Percentiles rank a stretch among this genome's conserved stretches.
Evolutionary conservation across 305 asterid species (phyloP).

Genomic region (Andrographis paniculata): DNA sequence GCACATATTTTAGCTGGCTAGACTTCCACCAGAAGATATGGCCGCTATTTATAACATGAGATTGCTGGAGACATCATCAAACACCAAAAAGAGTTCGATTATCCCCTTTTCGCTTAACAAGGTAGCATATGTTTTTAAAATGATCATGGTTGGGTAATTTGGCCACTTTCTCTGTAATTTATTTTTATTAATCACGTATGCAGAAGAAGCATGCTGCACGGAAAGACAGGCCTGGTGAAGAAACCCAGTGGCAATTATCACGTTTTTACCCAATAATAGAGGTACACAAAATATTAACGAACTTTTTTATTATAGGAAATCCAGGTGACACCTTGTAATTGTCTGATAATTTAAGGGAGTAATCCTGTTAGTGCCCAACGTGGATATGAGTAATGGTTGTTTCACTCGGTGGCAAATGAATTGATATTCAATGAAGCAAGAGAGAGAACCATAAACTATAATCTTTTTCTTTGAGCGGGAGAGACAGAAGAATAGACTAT

Average conservation of each 20-base stretch:
- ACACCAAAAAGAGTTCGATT: conserved; percentile 38
- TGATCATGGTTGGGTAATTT: neutral
- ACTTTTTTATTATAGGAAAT: too few relatives aligned
- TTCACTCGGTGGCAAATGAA: too few relatives aligned
- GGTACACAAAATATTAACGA: conserved; percentile 26
- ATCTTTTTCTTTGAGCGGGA: too few relatives aligned
- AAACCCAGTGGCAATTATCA: conserved; percentile 47
- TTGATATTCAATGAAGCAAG: too few relatives aligned
- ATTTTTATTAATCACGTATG: conserved; percentile 7
- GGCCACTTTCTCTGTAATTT: neutral
- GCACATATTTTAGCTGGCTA: conserved; percentile 64
- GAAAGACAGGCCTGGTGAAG: conserved; percentile 57
- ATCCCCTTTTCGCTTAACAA: conserved; percentile 47
- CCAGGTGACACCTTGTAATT: too few relatives aligned
- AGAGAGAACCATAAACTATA: too few relatives aligned
- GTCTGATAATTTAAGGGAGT: too few relatives aligned
- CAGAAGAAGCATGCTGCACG: conserved; percentile 56
- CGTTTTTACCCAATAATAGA: conserved; percentile 70
- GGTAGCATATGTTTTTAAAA: conserved; percentile 24
- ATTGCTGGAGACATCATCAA: conserved; percentile 48
- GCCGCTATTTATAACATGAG: conserved; percentile 68
- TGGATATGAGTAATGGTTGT: too few relatives aligned
- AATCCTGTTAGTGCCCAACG: too few relatives aligned
- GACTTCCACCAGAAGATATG: conserved; percentile 53
- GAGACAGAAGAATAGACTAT: too few relatives aligned